Evolutionary conservation across 176 grass and related monocot species (phyloP).

Genomic region (Zizania latifolia): DNA sequence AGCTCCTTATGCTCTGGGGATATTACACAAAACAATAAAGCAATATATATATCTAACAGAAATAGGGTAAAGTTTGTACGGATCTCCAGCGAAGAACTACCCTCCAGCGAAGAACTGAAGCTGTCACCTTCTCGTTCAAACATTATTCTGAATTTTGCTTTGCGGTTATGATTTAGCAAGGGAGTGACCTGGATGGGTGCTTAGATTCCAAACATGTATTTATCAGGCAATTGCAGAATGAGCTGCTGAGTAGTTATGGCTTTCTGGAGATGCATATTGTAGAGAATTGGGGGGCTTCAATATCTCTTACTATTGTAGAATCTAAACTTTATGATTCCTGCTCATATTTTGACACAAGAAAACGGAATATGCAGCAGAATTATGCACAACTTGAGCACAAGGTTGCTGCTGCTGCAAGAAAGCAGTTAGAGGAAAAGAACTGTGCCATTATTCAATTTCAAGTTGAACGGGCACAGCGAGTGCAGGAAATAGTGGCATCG

Average conservation of each 20-base stretch:
- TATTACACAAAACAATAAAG: too few species aligned
- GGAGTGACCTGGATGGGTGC: conserved; percentile 48
- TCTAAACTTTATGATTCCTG: conserved; percentile 45
- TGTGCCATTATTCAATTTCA: conserved; percentile 33
- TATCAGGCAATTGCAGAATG: conserved; percentile 41
- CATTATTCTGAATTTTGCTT: too few species aligned
- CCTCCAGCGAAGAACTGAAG: too few species aligned
- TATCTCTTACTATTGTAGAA: conserved; percentile 22
- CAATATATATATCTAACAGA: too few species aligned
- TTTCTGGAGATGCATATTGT: conserved; percentile 39
- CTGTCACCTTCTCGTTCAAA: too few species aligned
- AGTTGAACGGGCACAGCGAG: conserved; percentile 25
- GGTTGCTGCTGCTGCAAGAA: conserved; percentile 3
- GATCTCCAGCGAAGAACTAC: too few species aligned
- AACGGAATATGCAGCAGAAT: conserved; percentile 34
- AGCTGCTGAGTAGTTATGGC: conserved; percentile 42
- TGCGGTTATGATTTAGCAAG: too few species aligned
- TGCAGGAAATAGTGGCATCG: conserved; percentile 29
- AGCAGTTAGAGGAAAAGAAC: conserved; percentile 47
- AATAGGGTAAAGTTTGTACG: too few species aligned
- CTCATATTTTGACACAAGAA: conserved; percentile 26
- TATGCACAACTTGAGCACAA: conserved; percentile 32
- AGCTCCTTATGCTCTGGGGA: too few species aligned
- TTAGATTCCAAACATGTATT: conserved; percentile 44
- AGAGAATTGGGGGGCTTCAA: conserved; percentile 39